Conservation (phyloP, 169 alveolate genomes). For the Eimeria acervulina region DNA sequence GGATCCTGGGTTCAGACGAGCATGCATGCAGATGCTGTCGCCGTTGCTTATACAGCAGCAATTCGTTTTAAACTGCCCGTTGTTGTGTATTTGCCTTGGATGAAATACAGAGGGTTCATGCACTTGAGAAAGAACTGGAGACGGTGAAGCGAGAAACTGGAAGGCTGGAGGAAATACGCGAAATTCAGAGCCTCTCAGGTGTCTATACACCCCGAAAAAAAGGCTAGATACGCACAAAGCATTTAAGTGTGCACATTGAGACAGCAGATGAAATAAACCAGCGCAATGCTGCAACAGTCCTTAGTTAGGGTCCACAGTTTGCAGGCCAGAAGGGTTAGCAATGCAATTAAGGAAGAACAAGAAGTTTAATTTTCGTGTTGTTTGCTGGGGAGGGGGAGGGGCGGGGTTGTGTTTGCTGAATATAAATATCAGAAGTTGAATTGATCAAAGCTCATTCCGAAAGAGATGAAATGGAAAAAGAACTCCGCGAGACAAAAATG, state of each 20-base stretch:
- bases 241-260: neutral
- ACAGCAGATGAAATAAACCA: neutral
- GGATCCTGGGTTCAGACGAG: neutral
- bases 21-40: neutral
- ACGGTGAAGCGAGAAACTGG: conserved; percentile 19
- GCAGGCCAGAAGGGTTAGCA: neutral
- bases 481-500: conserved; percentile 30
- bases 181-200: conserved; percentile 60
- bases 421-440: conserved; percentile 34
- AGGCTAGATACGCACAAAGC: neutral
- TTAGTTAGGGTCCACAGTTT: neutral
- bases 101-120: conserved; percentile 36
- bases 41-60: neutral
- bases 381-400: neutral
- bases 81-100: neutral
- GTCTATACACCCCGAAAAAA: neutral
- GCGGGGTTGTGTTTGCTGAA: neutral
- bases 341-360: too few relatives aligned
- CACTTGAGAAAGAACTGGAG: conserved; percentile 62
- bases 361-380: neutral
- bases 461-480: conserved; percentile 70
- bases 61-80: neutral
- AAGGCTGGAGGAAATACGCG: conserved; percentile 39
- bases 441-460: conserved; percentile 61
- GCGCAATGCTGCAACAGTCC: neutral